Conservation (phyloP, 176 grass and related monocot genomes). For the Bolboschoenus planiculmis region DNA sequence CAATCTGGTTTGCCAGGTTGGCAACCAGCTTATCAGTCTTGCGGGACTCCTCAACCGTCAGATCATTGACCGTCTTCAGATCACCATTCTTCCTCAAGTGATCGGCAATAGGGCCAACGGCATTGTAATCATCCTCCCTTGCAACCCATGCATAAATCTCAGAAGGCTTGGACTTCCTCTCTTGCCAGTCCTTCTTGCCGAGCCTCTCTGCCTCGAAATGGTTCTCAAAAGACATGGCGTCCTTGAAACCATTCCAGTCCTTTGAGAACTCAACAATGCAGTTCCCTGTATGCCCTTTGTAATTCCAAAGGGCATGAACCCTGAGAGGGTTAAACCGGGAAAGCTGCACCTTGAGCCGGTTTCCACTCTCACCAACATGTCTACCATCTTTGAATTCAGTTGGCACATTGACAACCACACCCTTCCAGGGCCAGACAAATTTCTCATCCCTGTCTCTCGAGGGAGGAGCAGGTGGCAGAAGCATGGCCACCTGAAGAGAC, state of each 20-base stretch:
- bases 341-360: constrained; percentile 27
- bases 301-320: constrained; percentile 47
- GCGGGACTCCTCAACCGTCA: constrained; percentile 30
- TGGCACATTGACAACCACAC: constrained; percentile 38
- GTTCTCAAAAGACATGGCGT: constrained; percentile 42
- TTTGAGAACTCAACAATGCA: constrained; percentile 46
- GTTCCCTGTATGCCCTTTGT: constrained; percentile 47
- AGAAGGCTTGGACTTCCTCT: constrained; percentile 20
- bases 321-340: constrained; percentile 23
- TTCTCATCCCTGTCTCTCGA: constrained; percentile 11
- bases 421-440: constrained; percentile 41
- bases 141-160: constrained; percentile 51
- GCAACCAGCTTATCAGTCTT: constrained; percentile 48
- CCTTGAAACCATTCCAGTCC: constrained; percentile 49
- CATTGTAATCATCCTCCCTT: constrained; percentile 38
- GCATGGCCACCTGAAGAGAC: neutral
- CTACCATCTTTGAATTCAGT: constrained; percentile 42
- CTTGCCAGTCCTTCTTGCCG: constrained; percentile 37
- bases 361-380: constrained; percentile 35
- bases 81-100: constrained; percentile 45
- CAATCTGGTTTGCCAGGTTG: constrained; percentile 36
- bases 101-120: constrained; percentile 32
- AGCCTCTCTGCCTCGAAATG: constrained; percentile 37
- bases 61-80: constrained; percentile 45
- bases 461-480: neutral